These are phyloP conservation scores for Verbascum thapsus DNA, from an alignment of 257 asterid genomes.

Conservation along the genomic window DNA sequence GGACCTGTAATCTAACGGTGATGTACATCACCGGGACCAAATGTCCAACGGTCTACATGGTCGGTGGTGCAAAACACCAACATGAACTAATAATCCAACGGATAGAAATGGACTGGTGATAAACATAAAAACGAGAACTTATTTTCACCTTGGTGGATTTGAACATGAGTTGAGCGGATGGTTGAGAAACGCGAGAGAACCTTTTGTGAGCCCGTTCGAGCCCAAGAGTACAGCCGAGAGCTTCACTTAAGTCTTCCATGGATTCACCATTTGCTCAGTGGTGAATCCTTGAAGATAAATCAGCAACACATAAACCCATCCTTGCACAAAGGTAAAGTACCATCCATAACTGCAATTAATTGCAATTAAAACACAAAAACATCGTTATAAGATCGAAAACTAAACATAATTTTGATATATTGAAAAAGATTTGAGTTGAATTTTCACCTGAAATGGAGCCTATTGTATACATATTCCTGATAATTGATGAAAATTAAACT, in stretches of 20 bases:
- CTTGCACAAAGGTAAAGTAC: conserved; percentile 60
- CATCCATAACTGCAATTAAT: conserved; percentile 48
- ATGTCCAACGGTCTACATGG: too few relatives aligned
- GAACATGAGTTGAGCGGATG: conserved; percentile 58
- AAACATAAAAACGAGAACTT: too few relatives aligned
- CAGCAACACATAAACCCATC: conserved; percentile 49
- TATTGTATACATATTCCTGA: conserved; percentile 60
- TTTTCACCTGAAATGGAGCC: conserved; percentile 54
- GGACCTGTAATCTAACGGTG: too few relatives aligned
- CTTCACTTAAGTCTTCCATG: conserved; percentile 53
- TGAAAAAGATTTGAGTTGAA: background rate
- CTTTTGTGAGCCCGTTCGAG: conserved; percentile 56
- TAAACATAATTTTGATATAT: background rate
- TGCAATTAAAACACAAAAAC: background rate
- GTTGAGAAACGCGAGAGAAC: conserved; percentile 51
- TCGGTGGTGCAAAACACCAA: too few relatives aligned
- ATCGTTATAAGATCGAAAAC: background rate
- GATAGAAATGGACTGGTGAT: too few relatives aligned
- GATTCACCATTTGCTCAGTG: too few relatives aligned
- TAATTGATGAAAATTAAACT: background rate
- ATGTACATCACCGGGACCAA: too few relatives aligned
- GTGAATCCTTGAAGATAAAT: conserved; percentile 52
- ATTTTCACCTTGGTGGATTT: conserved; percentile 52
- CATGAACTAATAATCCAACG: too few relatives aligned
- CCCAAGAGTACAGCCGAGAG: conserved; percentile 58